A percentile compares a stretch with the other conserved stretches of the same genome.
phyloP scores from a whole-genome alignment of 176 grass and related monocot species.

The Bothriochloa decipiens region DNA sequence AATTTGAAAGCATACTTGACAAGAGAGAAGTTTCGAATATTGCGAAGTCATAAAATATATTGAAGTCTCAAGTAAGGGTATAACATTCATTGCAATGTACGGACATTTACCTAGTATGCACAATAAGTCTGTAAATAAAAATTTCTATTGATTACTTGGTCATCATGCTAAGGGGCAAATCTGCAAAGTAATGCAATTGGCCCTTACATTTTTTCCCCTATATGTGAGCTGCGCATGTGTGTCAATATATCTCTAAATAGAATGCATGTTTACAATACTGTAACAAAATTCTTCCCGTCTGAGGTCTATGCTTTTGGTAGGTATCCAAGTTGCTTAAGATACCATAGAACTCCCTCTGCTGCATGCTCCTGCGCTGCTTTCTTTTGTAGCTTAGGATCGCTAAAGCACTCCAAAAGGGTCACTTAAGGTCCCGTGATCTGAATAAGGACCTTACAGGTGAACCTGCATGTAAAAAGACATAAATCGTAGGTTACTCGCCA shows the following conservation, averaged over 20 bases:
- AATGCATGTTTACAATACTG: neutral
- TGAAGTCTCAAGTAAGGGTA: too few species aligned
- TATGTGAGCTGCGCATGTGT: neutral
- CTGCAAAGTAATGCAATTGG: neutral
- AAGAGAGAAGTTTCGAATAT: too few species aligned
- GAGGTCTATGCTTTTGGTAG: slow-evolving; percentile 21
- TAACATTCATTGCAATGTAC: too few species aligned
- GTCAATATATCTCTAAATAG: slow-evolving; percentile 4
- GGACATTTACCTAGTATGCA: too few species aligned
- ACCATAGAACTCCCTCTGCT: slow-evolving; percentile 81
- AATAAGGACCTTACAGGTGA: slow-evolving; percentile 82
- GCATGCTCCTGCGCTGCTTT: slow-evolving; percentile 79
- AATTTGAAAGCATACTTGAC: too few species aligned
- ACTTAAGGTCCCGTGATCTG: slow-evolving; percentile 45
- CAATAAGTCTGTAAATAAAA: too few species aligned
- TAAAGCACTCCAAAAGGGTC: slow-evolving; percentile 59
- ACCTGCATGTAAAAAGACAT: slow-evolving; percentile 50
- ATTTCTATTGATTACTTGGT: too few species aligned
- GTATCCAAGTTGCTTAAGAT: slow-evolving; percentile 60
- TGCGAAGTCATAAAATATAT: too few species aligned
- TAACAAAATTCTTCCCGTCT: neutral
- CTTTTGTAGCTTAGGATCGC: slow-evolving; percentile 70
- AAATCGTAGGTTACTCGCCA: neutral
- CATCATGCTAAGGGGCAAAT: too few species aligned
- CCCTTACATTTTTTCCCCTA: neutral